Conservation (phyloP, 805 yeast genomes). For the Lachancea kluyveri region DNA sequence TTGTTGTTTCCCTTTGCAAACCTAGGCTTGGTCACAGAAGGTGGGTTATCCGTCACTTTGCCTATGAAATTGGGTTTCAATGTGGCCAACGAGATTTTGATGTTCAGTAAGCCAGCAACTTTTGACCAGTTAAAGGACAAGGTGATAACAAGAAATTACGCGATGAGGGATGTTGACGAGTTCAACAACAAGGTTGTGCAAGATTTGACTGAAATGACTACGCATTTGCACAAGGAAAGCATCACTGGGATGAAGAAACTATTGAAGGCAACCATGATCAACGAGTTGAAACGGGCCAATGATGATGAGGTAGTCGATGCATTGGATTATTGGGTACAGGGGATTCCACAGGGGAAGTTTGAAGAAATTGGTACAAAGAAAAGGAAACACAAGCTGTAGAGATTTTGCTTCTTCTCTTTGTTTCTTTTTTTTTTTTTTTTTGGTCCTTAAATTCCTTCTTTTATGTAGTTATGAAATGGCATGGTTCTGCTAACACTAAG, state of each 20-base stretch:
- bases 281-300: slow-evolving; percentile 42
- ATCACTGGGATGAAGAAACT: slow-evolving; percentile 39
- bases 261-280: slow-evolving; percentile 27
- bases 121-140: slow-evolving; percentile 59
- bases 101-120: slow-evolving; percentile 58
- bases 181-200: slow-evolving; percentile 40
- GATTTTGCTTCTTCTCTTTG: neutral
- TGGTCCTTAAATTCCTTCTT: slow-evolving; percentile 2
- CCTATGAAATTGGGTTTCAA: slow-evolving; percentile 67
- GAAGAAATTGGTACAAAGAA: slow-evolving; percentile 45
- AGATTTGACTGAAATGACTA: slow-evolving; percentile 33
- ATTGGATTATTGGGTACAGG: slow-evolving; percentile 60
- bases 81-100: slow-evolving; percentile 63
- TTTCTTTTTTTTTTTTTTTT: slow-evolving; percentile 1
- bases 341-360: slow-evolving; percentile 69
- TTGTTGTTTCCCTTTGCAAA: slow-evolving; percentile 74
- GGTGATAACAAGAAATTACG: slow-evolving; percentile 53
- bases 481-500: neutral
- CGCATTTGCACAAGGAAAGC: slow-evolving; percentile 36
- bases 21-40: slow-evolving; percentile 79
- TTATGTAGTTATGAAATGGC: no score
- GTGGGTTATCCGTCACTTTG: slow-evolving; percentile 64
- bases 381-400: slow-evolving; percentile 55
- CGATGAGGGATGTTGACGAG: slow-evolving; percentile 36
- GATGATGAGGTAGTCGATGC: slow-evolving; percentile 66